Conservation (phyloP, 1,284 basidiomycete genomes). For the Veloboletus limbatus region DNA sequence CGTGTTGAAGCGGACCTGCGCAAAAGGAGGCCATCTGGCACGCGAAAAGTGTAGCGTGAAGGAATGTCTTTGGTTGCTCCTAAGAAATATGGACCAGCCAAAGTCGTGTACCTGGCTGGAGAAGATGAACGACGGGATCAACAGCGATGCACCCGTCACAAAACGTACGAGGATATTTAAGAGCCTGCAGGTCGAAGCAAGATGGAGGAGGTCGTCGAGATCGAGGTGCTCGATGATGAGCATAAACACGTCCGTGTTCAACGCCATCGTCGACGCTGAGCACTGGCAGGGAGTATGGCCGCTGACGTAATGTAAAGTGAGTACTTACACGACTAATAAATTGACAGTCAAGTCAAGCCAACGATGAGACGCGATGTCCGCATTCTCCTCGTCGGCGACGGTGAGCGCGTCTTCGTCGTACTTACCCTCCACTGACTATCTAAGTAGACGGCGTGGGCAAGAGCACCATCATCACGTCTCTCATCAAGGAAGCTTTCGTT, state of each 20-base stretch:
- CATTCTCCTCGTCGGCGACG: conserved; percentile 92
- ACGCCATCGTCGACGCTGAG: conserved; percentile 6
- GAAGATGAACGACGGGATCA: conserved; percentile 4
- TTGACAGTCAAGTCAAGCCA: too few species aligned
- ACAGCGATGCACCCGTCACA: not conserved
- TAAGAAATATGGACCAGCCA: conserved; percentile 58
- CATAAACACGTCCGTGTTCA: conserved; percentile 58
- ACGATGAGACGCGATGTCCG: conserved; percentile 85
- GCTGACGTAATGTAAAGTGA: conserved; percentile 21
- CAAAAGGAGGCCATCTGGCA: conserved; percentile 44
- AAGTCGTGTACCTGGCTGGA: conserved; percentile 51
- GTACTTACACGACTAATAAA: too few species aligned
- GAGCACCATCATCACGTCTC: conserved; percentile 90
- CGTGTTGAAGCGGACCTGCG: conserved; percentile 51
- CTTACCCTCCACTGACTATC: conserved; percentile 1
- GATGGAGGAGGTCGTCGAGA: conserved; percentile 42
- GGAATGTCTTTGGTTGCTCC: conserved; percentile 49
- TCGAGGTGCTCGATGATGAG: conserved; percentile 49
- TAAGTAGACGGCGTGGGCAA: conserved; percentile 86
- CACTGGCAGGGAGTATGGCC: not conserved
- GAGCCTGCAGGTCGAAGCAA: conserved; percentile 46
- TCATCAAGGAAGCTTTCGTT: conserved; percentile 94
- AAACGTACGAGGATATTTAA: conserved; percentile 49
- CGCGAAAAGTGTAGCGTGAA: conserved; percentile 49
- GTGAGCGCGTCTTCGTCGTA: conserved; percentile 41